Evolutionary conservation across 2,329 filamentous ascomycete genomes (phyloP).

Genomic region (Sclerotinia borealis): DNA sequence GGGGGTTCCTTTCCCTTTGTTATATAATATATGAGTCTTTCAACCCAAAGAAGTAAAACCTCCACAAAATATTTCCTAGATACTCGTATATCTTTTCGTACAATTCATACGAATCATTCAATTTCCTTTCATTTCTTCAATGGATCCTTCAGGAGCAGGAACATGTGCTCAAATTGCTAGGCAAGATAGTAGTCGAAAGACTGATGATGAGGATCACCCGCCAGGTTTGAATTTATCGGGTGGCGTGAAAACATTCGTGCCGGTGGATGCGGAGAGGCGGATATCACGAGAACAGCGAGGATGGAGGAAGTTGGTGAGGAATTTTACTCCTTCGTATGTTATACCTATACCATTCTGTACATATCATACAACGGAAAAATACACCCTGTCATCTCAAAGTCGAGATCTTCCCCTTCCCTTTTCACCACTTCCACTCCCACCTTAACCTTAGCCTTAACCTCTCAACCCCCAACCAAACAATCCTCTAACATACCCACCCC

Average conservation of each 20-base stretch:
- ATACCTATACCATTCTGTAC: not conserved
- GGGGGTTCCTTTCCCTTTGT: too few species aligned
- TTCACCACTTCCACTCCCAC: not conserved
- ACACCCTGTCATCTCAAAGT: too few species aligned
- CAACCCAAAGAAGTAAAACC: too few species aligned
- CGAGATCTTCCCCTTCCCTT: not conserved
- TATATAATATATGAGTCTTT: too few species aligned
- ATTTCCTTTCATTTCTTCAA: not conserved
- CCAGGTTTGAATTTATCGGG: not conserved
- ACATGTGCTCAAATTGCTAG: not conserved
- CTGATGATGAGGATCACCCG: not conserved
- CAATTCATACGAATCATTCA: too few species aligned
- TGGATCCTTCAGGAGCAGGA: not conserved
- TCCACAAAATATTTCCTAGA: too few species aligned
- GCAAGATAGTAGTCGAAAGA: not conserved
- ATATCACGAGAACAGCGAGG: conserved; percentile 11
- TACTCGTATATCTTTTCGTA: too few species aligned
- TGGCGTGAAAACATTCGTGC: not conserved
- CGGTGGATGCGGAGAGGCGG: not conserved
- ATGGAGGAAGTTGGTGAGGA: conserved; percentile 38
- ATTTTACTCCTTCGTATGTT: conserved; percentile 50
- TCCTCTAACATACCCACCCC: not conserved
- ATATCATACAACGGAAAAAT: not conserved
- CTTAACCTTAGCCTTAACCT: not conserved
- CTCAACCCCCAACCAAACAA: not conserved